phyloP scores from a whole-genome alignment of 2,329 filamentous ascomycete genomes.

The Metarhizium brunneum region DNA sequence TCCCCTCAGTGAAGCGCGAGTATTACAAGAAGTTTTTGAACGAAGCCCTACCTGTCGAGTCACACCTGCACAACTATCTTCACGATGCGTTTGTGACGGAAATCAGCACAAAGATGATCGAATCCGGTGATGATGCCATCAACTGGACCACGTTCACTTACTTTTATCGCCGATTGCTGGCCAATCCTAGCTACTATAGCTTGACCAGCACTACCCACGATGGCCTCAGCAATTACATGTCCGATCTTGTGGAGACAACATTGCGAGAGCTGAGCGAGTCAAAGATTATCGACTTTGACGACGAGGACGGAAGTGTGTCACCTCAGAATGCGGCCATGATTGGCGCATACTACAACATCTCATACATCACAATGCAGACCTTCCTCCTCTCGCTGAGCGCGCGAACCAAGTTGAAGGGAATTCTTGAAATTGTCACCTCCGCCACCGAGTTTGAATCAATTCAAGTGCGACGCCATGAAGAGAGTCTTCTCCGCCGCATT shows the following conservation, averaged over 20 bases:
- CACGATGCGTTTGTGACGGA: constrained; percentile 96
- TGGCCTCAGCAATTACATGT: constrained; percentile 86
- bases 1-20: constrained; percentile 85
- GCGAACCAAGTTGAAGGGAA: constrained; percentile 90
- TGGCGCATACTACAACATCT: constrained; percentile 97
- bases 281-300: constrained; percentile 92
- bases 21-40: constrained; percentile 99
- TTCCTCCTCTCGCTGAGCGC: constrained; percentile 84
- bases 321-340: constrained; percentile 97
- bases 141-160: constrained; percentile 99
- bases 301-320: constrained; percentile 81
- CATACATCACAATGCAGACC: constrained; percentile 98
- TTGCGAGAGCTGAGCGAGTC: constrained; percentile 84
- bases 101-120: constrained; percentile 91
- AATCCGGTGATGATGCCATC: constrained; percentile 91
- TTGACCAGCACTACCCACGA: constrained; percentile 83
- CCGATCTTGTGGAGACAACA: constrained; percentile 87
- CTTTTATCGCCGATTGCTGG: constrained; percentile 89
- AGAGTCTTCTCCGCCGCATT: constrained; percentile 76
- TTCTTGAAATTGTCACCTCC: constrained; percentile 92
- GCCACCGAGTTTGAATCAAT: constrained; percentile 95
- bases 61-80: constrained; percentile 81
- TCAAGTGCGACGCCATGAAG: constrained; percentile 89
- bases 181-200: constrained; percentile 95
- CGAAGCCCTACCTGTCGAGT: constrained; percentile 91